Conservation (phyloP, 768 basidiomycete genomes). For the Vararia minispora region DNA sequence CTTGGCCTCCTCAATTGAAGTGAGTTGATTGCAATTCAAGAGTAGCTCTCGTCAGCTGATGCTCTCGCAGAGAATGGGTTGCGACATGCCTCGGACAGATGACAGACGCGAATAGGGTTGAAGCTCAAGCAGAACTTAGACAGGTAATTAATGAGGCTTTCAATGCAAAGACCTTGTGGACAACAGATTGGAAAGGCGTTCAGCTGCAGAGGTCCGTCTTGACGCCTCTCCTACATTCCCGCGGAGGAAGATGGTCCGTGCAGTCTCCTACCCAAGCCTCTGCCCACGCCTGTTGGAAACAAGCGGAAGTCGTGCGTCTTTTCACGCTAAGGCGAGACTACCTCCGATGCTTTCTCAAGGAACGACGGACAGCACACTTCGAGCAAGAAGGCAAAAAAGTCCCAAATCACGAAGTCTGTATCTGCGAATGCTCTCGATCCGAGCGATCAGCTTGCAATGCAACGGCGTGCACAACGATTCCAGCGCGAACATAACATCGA, state of each 20-base stretch:
- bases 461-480: constrained; percentile 79
- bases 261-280: constrained; percentile 53
- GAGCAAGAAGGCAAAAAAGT: constrained; percentile 55
- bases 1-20: constrained; percentile 78
- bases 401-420: constrained; percentile 23
- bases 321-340: background rate
- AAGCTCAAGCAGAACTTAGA: constrained; percentile 91
- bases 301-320: constrained; percentile 59
- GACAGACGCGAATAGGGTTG: constrained; percentile 74
- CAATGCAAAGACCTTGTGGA: constrained; percentile 71
- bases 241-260: constrained; percentile 6
- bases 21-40: constrained; percentile 21
- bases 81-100: constrained; percentile 88
- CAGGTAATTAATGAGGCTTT: constrained; percentile 94
- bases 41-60: constrained; percentile 10
- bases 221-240: background rate
- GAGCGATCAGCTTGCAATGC: constrained; percentile 58
- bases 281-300: constrained; percentile 24
- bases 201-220: constrained; percentile 68
- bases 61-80: constrained; percentile 73
- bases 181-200: constrained; percentile 87
- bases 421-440: constrained; percentile 30
- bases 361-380: constrained; percentile 6
- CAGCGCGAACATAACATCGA: constrained; percentile 85
- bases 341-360: background rate